Evolutionary conservation across 2,329 filamentous ascomycete genomes (phyloP).

Genomic region (Nemania serpens): DNA sequence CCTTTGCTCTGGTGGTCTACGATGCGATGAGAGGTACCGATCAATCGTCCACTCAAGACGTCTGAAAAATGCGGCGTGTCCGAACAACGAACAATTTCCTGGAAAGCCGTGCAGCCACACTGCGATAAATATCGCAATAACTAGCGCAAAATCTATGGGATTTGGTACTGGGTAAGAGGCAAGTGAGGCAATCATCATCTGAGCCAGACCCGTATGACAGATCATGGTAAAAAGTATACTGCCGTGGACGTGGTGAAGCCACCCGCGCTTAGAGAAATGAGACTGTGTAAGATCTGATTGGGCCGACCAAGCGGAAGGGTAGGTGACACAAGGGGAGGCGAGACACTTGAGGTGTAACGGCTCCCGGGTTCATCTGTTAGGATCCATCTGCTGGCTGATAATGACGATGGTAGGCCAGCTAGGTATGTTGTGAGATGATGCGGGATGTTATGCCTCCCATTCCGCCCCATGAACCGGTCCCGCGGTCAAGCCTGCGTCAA

Average conservation of each 20-base stretch:
- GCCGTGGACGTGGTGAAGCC: background rate
- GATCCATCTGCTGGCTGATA: background rate
- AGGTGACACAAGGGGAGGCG: constrained; percentile 12
- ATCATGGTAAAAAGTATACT: no score
- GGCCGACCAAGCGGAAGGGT: background rate
- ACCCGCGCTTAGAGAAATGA: constrained; percentile 18
- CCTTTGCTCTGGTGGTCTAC: background rate
- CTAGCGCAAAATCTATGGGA: no score
- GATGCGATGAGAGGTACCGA: background rate
- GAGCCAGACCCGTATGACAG: no score
- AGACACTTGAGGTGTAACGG: background rate
- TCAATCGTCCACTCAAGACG: background rate
- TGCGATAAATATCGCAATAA: no score
- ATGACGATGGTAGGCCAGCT: background rate
- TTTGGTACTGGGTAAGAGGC: no score
- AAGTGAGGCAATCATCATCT: no score
- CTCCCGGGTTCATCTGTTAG: background rate
- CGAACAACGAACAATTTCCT: background rate
- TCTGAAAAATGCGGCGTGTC: background rate
- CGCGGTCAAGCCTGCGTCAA: background rate
- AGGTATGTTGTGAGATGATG: background rate
- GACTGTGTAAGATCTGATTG: no score
- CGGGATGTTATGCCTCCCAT: background rate
- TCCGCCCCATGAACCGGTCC: background rate
- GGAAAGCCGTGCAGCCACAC: no score